Base-by-base conservation (phyloP, 371 early-diverging fungal genomes). In the Mucor saturninus region DNA sequence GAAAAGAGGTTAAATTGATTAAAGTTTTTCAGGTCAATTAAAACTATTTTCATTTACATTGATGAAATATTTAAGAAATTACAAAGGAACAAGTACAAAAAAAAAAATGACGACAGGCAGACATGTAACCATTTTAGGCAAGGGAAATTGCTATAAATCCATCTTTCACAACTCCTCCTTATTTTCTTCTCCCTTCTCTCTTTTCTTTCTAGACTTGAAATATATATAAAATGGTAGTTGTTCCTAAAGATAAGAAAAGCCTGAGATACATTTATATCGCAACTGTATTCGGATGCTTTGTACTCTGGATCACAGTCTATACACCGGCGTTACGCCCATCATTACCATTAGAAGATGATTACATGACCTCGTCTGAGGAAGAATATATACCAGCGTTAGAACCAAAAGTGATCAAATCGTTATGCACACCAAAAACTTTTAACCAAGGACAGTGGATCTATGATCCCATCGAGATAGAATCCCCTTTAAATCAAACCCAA, bases 401-500 rank as follows among this genome's bases (percentile, higher is more conserved):
- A 35, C 6, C 4, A 35, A 35, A 35, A 8, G 35, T 35, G 8
- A 6, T 35, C 5, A 4, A 28, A 55, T 5, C 38, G 28, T 30
- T 71, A 26, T 81, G 81, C 43, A 76, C 76, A 8, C 49, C 71
- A 2, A 65, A 71, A 7, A 59, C 66, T 1, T 81, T 68, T 29
- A 78, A 76, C 40, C 38, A 67, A 1, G 81, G 81, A 40, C 42
- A 71, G 43, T 81, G 81, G 81, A 48, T 65, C 3, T 56, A 70
- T 56, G 32, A 60, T 28, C 74, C 76, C 4, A 38, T 62, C 7
- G 21, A 57, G 4, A 26, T 74, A 9, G 54, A 53, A 15, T 30
- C 56, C 2, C 56, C 56, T 3, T 56, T 68, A n/a, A 65, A 63
- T 7, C 38, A 32, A 13, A 56, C 59, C 15, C 64, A 66, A 6